Evolutionary conservation across 2,329 filamentous ascomycete genomes (phyloP).

Genomic region (Pezicula rhizophila): DNA sequence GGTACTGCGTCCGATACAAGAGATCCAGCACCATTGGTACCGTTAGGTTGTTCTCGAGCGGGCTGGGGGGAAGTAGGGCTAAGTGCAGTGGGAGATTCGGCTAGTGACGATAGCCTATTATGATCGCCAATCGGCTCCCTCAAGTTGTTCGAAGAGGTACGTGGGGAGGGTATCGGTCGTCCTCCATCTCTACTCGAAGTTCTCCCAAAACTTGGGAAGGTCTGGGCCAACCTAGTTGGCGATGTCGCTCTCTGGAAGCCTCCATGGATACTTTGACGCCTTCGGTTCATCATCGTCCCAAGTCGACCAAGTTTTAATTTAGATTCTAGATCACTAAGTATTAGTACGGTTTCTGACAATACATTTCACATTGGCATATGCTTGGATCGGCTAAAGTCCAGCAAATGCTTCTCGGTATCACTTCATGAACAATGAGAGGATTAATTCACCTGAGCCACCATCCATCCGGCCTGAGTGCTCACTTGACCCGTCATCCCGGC

Average conservation of each 20-base stretch:
- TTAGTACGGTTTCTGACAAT: constrained; percentile 12
- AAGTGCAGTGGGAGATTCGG: constrained; percentile 44
- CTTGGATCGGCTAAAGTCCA: background rate
- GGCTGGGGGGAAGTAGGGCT: constrained; percentile 9
- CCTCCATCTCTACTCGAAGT: constrained; percentile 57
- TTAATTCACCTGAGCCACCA: constrained; percentile 1
- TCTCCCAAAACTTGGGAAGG: constrained; percentile 48
- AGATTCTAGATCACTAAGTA: constrained; percentile 37
- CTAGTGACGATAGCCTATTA: constrained; percentile 48
- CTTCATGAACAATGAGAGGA: background rate
- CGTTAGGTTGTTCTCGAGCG: constrained; percentile 16
- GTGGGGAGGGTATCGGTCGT: constrained; percentile 40
- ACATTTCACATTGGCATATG: constrained; percentile 22
- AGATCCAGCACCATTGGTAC: constrained; percentile 23
- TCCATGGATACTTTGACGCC: constrained; percentile 61
- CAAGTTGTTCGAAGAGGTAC: constrained; percentile 53
- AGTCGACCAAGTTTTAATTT: constrained; percentile 53
- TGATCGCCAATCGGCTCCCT: constrained; percentile 38
- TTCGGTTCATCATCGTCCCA: constrained; percentile 62
- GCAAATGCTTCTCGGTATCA: background rate
- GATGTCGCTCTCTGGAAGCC: constrained; percentile 49
- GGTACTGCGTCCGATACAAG: constrained; percentile 27
- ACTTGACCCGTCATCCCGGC: constrained; percentile 4
- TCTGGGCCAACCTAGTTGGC: constrained; percentile 41
- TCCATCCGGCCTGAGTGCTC: constrained; percentile 4